A percentile compares a stretch with the other conserved stretches of the same genome.
phyloP scores from a whole-genome alignment of 1,139 yeast genomes.

The Diutina mesorugosa region DNA sequence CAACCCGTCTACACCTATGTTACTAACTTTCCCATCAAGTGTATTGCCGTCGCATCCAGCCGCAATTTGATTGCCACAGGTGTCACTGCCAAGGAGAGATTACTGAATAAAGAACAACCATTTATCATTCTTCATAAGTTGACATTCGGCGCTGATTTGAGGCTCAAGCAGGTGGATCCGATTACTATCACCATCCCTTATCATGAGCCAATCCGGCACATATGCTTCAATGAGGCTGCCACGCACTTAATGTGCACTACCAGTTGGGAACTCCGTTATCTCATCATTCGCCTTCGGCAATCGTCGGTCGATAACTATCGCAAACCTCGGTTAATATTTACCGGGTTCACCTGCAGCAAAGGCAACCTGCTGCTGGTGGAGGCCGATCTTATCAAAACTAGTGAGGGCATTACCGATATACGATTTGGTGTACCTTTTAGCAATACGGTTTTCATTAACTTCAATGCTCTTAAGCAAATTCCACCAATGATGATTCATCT shows the following conservation, averaged over 20 bases:
- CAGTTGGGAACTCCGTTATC: constrained; percentile 64
- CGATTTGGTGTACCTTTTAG: constrained; percentile 34
- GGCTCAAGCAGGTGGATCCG: constrained; percentile 31
- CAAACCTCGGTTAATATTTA: constrained; percentile 52
- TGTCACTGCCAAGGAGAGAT: constrained; percentile 64
- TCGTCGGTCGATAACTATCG: constrained; percentile 17
- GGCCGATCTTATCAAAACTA: constrained; percentile 39
- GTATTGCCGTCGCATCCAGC: constrained; percentile 56
- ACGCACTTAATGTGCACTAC: constrained; percentile 72
- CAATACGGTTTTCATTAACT: constrained; percentile 23
- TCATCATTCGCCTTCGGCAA: constrained; percentile 55
- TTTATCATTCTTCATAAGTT: constrained; percentile 56
- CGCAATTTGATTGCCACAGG: constrained; percentile 68
- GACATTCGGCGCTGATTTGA: constrained; percentile 7
- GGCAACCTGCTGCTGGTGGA: constrained; percentile 8
- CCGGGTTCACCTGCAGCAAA: constrained; percentile 12
- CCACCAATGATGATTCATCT: constrained; percentile 25
- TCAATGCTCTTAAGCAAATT: constrained; percentile 23
- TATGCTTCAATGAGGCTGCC: constrained; percentile 62
- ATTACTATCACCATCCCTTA: constrained; percentile 75
- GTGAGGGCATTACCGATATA: constrained; percentile 84
- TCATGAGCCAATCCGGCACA: constrained; percentile 66
- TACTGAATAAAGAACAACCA: constrained; percentile 66
- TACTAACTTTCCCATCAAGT: constrained; percentile 66
- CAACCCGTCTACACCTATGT: constrained; percentile 54